These are phyloP conservation scores for Solanum ossicruentum DNA, from an alignment of 257 asterid species.

Conservation along the genomic window DNA sequence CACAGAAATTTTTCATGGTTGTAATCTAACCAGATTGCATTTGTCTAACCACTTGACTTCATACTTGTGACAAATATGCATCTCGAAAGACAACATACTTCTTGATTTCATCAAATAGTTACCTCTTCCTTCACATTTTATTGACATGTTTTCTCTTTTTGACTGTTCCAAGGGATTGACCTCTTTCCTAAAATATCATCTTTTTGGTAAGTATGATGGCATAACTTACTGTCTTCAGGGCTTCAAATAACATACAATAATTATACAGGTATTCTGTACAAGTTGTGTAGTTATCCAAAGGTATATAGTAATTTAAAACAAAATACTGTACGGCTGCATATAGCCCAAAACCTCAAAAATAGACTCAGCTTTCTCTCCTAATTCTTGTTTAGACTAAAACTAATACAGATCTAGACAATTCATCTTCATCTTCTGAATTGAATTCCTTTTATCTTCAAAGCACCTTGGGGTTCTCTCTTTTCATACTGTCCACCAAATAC, in stretches of 20 bases:
- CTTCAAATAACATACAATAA: neutral
- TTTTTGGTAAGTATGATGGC: neutral
- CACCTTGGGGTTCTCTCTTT: neutral
- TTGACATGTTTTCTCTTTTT: neutral
- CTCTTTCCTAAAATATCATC: neutral
- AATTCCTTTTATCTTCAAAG: neutral
- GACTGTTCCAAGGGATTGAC: neutral
- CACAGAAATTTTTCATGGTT: neutral
- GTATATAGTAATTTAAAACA: neutral
- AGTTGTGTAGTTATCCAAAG: neutral
- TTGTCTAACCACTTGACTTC: neutral
- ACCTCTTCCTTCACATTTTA: neutral
- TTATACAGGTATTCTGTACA: neutral
- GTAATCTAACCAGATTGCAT: neutral
- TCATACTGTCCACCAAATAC: neutral
- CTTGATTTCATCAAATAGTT: neutral
- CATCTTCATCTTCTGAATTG: neutral
- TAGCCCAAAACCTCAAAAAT: neutral
- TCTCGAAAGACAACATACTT: neutral
- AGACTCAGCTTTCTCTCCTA: neutral
- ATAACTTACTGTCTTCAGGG: neutral
- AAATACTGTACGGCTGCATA: neutral
- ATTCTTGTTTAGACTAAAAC: neutral
- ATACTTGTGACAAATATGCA: neutral
- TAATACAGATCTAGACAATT: neutral